Evolutionary conservation across 2,329 filamentous ascomycete genomes (phyloP).

Genomic region (Apiospora aurea): DNA sequence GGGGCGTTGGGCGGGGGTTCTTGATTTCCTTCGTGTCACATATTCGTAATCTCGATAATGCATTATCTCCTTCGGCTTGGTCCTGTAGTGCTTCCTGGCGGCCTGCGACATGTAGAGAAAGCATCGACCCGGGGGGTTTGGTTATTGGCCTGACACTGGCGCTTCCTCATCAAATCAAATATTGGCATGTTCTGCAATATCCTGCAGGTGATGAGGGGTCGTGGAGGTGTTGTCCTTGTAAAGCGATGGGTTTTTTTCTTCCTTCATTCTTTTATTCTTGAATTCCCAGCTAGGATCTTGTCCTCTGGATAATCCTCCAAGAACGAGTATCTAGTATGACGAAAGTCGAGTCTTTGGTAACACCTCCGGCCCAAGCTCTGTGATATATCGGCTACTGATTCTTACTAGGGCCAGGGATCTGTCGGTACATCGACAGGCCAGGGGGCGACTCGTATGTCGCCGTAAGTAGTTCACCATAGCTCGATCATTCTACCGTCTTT

Average conservation of each 20-base stretch:
- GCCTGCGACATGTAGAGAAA: not conserved
- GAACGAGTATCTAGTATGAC: no score
- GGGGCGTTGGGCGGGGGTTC: not conserved
- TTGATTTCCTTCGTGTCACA: not conserved
- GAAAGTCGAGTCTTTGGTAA: no score
- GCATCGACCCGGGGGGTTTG: not conserved
- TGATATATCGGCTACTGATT: no score
- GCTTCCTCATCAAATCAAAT: not conserved
- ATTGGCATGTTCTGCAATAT: not conserved
- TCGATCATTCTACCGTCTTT: not conserved
- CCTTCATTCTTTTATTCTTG: not conserved
- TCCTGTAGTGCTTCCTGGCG: not conserved
- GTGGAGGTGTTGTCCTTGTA: not conserved
- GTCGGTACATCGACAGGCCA: no score
- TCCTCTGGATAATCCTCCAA: not conserved
- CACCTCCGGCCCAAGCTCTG: no score
- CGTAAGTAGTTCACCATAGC: not conserved
- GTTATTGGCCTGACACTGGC: not conserved
- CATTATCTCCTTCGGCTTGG: not conserved
- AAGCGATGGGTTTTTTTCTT: not conserved
- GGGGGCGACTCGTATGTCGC: not conserved
- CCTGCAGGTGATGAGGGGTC: not conserved
- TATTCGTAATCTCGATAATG: not conserved
- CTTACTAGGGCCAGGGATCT: no score
- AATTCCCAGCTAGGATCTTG: not conserved